Percentiles rank a stretch among this genome's conserved stretches.
Evolutionary conservation across 2,329 filamentous ascomycete genomes (phyloP).

Genomic region (Ophiocordyceps camponoti-saundersi): DNA sequence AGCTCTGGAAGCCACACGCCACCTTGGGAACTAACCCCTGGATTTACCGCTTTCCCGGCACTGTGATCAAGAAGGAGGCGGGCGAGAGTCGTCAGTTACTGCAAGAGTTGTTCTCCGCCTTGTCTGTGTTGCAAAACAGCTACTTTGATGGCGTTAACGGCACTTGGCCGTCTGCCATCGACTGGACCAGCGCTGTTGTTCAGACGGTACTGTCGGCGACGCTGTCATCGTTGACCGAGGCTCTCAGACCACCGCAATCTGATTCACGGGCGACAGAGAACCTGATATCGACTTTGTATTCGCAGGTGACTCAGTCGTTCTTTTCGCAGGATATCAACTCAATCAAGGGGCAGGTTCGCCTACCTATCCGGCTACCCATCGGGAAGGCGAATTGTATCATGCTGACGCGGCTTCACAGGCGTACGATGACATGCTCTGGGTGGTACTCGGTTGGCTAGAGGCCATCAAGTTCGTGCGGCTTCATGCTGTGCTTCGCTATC

Average conservation of each 20-base stretch:
- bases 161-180: conserved; percentile 72
- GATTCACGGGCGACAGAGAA: conserved; percentile 46
- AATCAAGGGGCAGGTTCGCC: conserved; percentile 40
- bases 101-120: conserved; percentile 39
- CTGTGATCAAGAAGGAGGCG: not conserved
- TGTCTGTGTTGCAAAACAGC: conserved; percentile 57
- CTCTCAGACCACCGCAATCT: conserved; percentile 23
- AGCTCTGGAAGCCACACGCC: not conserved
- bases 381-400: not conserved
- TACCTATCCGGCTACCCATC: not conserved
- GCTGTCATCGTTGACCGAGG: conserved; percentile 52
- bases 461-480: conserved; percentile 56
- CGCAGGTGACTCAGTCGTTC: conserved; percentile 61
- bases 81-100: conserved; percentile 12
- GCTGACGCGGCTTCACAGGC: conserved; percentile 31
- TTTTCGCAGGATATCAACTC: conserved; percentile 70
- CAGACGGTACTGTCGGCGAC: conserved; percentile 63
- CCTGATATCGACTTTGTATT: conserved; percentile 68
- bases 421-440: conserved; percentile 91
- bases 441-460: conserved; percentile 82
- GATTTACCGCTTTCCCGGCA: not conserved
- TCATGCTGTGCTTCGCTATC: conserved; percentile 50
- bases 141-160: conserved; percentile 68
- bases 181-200: conserved; percentile 84
- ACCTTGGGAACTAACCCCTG: not conserved